phyloP scores from a whole-genome alignment of 345 rosid species.

The Stellera chamaejasme region DNA sequence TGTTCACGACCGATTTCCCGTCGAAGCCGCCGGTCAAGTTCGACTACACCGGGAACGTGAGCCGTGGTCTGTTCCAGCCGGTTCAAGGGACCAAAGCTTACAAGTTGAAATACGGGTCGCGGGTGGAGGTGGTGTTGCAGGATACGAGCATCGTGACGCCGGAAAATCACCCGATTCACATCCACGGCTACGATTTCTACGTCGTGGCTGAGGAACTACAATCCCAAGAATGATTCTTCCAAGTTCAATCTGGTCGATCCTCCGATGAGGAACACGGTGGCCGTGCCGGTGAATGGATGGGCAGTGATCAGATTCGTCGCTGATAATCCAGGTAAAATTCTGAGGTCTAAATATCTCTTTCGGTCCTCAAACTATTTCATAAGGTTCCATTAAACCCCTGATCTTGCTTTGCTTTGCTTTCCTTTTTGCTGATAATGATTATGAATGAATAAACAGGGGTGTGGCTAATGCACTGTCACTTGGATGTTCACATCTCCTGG shows the following conservation, averaged over 20 bases:
- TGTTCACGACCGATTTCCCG: slow-evolving; percentile 74
- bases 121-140: slow-evolving; percentile 68
- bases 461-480: slow-evolving; percentile 87
- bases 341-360: background rate
- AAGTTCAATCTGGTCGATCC: slow-evolving; percentile 83
- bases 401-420: too few relatives aligned
- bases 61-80: slow-evolving; percentile 58
- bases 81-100: slow-evolving; percentile 50
- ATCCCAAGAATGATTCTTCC: slow-evolving; percentile 43
- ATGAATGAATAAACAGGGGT: slow-evolving; percentile 46
- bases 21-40: slow-evolving; percentile 52
- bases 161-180: slow-evolving; percentile 81
- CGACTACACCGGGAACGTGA: slow-evolving; percentile 74
- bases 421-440: background rate
- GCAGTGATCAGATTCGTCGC: slow-evolving; percentile 83
- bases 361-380: too few relatives aligned
- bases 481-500: slow-evolving; percentile 78
- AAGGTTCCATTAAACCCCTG: background rate
- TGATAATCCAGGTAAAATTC: slow-evolving; percentile 64
- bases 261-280: slow-evolving; percentile 73
- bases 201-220: slow-evolving; percentile 66
- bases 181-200: slow-evolving; percentile 85
- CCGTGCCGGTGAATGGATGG: slow-evolving; percentile 73
- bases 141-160: slow-evolving; percentile 65
- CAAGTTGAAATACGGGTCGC: slow-evolving; percentile 51